Percentiles rank a stretch among this genome's conserved stretches.
phyloP scores from a whole-genome alignment of 208 protist species.

The Herpetomonas tarakana region DNA sequence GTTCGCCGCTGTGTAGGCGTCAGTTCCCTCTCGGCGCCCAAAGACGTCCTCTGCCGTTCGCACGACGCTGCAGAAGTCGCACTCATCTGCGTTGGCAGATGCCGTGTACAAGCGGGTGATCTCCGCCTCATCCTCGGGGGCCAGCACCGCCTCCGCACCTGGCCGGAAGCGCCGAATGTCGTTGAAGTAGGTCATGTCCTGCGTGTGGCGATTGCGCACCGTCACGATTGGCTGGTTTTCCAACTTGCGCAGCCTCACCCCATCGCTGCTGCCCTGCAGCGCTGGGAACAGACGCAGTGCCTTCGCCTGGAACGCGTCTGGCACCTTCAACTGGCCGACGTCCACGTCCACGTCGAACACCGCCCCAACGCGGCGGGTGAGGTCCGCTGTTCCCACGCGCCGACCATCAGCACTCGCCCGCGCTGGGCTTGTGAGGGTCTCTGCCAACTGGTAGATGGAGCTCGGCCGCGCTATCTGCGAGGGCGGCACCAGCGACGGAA shows the following conservation, averaged over 20 bases:
- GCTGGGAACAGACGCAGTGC: constrained; percentile 23
- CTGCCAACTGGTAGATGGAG: too few relatives aligned
- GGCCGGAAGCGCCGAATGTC: constrained; percentile 24
- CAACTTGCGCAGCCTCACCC: constrained; percentile 5
- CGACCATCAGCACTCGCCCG: not conserved
- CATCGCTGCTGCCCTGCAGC: constrained; percentile 9
- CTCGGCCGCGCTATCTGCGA: too few relatives aligned
- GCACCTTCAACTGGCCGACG: constrained; percentile 7
- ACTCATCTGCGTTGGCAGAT: constrained; percentile 9
- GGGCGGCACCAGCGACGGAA: too few relatives aligned
- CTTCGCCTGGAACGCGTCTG: constrained; percentile 8
- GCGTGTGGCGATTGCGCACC: constrained; percentile 17
- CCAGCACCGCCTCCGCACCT: constrained; percentile 7
- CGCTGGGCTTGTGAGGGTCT: too few relatives aligned
- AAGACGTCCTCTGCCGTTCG: constrained; percentile 36
- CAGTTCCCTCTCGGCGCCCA: constrained; percentile 20
- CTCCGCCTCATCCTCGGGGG: constrained; percentile 1
- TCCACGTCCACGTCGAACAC: constrained; percentile 18
- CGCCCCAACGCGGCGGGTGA: not conserved
- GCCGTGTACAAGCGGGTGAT: constrained; percentile 12
- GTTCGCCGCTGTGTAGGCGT: constrained; percentile 35
- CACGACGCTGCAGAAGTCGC: constrained; percentile 36
- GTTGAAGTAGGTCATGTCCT: constrained; percentile 31
- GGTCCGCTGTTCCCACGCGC: not conserved
- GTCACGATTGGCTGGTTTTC: constrained; percentile 24